phyloP scores from a whole-genome alignment of 805 yeast genomes.

The Saccharomycopsis babjevae region DNA sequence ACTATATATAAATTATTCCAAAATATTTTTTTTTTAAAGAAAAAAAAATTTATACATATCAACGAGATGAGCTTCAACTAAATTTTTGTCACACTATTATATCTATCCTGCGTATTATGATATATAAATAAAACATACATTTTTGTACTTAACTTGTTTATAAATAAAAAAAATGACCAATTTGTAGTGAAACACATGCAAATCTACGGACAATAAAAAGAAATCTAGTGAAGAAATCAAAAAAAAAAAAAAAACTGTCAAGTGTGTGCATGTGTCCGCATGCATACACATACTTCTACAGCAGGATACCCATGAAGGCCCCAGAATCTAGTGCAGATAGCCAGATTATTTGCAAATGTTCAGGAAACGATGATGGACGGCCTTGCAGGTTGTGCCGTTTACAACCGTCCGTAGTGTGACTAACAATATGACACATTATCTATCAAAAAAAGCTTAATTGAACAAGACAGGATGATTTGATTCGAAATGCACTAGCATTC shows the following conservation, averaged over 20 bases:
- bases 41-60: not conserved
- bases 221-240: not conserved
- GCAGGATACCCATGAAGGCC: not conserved
- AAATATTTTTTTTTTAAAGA: not conserved
- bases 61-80: not conserved
- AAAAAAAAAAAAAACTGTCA: not conserved
- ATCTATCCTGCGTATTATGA: not conserved
- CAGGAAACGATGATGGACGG: not conserved
- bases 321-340: not conserved
- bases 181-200: too few species aligned
- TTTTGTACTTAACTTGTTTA: not conserved
- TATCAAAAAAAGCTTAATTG: not conserved
- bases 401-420: not conserved
- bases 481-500: not conserved
- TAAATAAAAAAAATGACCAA: not conserved
- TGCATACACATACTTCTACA: not conserved
- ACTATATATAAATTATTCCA: not conserved
- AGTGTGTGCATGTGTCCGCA: not conserved
- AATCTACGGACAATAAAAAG: too few species aligned
- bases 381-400: constrained; percentile 1
- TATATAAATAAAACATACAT: not conserved
- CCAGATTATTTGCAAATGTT: not conserved
- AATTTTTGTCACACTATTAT: not conserved
- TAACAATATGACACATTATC: not conserved
- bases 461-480: too few species aligned